phyloP scores from a whole-genome alignment of 345 rosid genomes.

The Carallia pectinifolia region DNA sequence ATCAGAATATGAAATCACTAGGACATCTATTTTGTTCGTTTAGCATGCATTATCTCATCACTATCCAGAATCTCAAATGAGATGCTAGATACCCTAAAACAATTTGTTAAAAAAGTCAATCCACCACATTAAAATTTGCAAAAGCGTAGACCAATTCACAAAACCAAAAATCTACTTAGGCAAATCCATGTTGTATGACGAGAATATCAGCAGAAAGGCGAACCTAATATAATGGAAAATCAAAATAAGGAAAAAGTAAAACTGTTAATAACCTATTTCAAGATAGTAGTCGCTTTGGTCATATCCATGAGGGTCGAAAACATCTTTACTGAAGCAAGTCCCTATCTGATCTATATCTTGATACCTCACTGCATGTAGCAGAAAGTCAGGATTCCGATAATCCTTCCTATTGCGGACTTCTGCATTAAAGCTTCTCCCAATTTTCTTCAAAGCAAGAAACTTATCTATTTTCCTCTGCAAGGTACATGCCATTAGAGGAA shows the following conservation, averaged over 20 bases:
- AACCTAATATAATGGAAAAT: too few relatives aligned
- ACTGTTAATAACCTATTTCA: slow-evolving; percentile 60
- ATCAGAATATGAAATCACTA: too few relatives aligned
- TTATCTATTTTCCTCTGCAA: slow-evolving; percentile 74
- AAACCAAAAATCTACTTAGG: too few relatives aligned
- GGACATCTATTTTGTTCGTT: too few relatives aligned
- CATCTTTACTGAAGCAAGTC: slow-evolving; percentile 89
- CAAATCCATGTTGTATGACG: neutral
- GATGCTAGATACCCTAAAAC: neutral
- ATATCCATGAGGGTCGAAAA: slow-evolving; percentile 90
- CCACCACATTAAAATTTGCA: too few relatives aligned
- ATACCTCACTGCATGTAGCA: slow-evolving; percentile 88
- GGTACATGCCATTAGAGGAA: slow-evolving; percentile 17
- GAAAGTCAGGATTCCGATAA: slow-evolving; percentile 90
- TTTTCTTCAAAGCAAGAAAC: slow-evolving; percentile 70
- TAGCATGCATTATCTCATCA: too few relatives aligned
- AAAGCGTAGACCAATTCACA: too few relatives aligned
- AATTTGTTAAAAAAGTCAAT: neutral
- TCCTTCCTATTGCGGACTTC: slow-evolving; percentile 95
- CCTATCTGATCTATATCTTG: slow-evolving; percentile 93
- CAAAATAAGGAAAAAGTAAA: neutral
- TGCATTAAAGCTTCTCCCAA: slow-evolving; percentile 91
- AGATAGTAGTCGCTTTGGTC: slow-evolving; percentile 77
- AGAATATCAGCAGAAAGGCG: too few relatives aligned
- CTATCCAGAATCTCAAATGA: too few relatives aligned